A percentile compares a stretch with the other conserved stretches of the same genome.
Evolutionary conservation across 768 basidiomycete species (phyloP).

Genomic region (Russula lepida): DNA sequence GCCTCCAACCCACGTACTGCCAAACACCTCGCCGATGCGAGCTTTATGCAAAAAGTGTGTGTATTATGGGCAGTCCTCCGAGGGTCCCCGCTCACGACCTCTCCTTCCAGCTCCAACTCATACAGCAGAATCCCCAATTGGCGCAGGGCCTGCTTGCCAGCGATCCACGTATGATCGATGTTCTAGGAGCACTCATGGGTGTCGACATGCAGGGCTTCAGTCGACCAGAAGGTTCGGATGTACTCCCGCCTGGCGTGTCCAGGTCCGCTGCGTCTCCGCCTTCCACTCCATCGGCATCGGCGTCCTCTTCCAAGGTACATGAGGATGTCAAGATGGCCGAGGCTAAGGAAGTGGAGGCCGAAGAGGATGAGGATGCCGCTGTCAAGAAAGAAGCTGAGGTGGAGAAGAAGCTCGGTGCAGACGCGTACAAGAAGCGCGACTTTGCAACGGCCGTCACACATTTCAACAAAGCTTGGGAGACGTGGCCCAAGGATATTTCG

Average conservation of each 20-base stretch:
- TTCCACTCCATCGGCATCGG: slow-evolving; percentile 28
- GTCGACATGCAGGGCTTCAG: slow-evolving; percentile 84
- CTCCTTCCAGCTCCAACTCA: slow-evolving; percentile 43
- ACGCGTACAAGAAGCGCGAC: slow-evolving; percentile 78
- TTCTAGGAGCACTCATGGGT: slow-evolving; percentile 87
- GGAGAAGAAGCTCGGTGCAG: slow-evolving; percentile 69
- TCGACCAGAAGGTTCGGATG: slow-evolving; percentile 77
- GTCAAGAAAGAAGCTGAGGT: slow-evolving; percentile 72
- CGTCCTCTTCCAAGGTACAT: slow-evolving; percentile 26
- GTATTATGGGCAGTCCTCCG: too few species aligned
- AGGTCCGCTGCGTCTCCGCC: slow-evolving; percentile 34
- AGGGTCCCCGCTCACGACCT: not conserved
- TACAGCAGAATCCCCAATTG: slow-evolving; percentile 60
- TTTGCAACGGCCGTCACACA: slow-evolving; percentile 68
- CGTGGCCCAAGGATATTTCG: slow-evolving; percentile 87
- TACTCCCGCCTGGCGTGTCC: slow-evolving; percentile 56
- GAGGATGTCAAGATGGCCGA: slow-evolving; percentile 60
- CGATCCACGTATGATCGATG: slow-evolving; percentile 91
- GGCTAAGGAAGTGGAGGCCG: slow-evolving; percentile 39
- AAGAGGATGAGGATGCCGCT: slow-evolving; percentile 54
- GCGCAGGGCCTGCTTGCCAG: slow-evolving; percentile 50
- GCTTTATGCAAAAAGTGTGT: slow-evolving; percentile 64
- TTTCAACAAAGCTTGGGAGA: slow-evolving; percentile 87
- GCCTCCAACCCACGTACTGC: slow-evolving; percentile 80
- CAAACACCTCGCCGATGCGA: slow-evolving; percentile 74